Percentiles rank a stretch among this genome's conserved stretches.
phyloP scores from a whole-genome alignment of 768 basidiomycete genomes.

The Panaeolus cyanescens region DNA sequence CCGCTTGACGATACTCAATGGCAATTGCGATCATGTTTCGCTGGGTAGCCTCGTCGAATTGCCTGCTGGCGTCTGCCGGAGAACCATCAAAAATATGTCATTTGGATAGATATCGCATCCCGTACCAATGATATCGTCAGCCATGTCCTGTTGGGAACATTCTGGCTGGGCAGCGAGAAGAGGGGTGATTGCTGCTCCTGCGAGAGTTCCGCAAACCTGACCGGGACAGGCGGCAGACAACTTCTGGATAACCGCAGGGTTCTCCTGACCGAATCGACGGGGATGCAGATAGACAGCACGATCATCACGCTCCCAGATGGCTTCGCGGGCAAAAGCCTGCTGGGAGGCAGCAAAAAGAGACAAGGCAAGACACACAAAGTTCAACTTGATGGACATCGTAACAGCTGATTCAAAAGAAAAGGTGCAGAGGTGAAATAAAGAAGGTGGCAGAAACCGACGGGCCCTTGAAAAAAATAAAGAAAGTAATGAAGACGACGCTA shows the following conservation, averaged over 20 bases:
- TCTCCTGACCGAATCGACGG: slow-evolving; percentile 54
- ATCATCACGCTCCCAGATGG: slow-evolving; percentile 50
- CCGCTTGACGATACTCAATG: slow-evolving; percentile 51
- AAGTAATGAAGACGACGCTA: slow-evolving; percentile 11
- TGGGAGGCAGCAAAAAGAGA: slow-evolving; percentile 27
- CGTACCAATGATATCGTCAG: slow-evolving; percentile 57
- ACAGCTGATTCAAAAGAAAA: slow-evolving; percentile 12
- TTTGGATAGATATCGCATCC: not conserved
- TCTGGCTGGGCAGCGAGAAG: slow-evolving; percentile 53
- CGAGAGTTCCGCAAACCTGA: slow-evolving; percentile 47
- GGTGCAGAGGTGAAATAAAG: slow-evolving; percentile 6
- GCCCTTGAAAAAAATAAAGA: slow-evolving; percentile 16
- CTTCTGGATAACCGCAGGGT: slow-evolving; percentile 47
- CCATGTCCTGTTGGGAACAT: slow-evolving; percentile 60
- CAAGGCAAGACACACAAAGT: slow-evolving; percentile 24
- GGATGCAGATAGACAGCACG: slow-evolving; percentile 48
- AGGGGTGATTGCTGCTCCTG: slow-evolving; percentile 51
- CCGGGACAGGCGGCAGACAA: slow-evolving; percentile 48
- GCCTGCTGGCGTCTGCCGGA: slow-evolving; percentile 46
- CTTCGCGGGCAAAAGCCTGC: slow-evolving; percentile 39
- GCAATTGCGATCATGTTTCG: slow-evolving; percentile 55
- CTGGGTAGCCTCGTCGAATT: slow-evolving; percentile 53
- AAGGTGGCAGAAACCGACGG: slow-evolving; percentile 9
- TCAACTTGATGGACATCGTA: slow-evolving; percentile 32
- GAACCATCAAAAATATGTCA: not conserved